Evolutionary conservation across 306 rosid genomes (phyloP), one percentile per base, ranked within the genome.

Genomic region (Betula pendula): DNA sequence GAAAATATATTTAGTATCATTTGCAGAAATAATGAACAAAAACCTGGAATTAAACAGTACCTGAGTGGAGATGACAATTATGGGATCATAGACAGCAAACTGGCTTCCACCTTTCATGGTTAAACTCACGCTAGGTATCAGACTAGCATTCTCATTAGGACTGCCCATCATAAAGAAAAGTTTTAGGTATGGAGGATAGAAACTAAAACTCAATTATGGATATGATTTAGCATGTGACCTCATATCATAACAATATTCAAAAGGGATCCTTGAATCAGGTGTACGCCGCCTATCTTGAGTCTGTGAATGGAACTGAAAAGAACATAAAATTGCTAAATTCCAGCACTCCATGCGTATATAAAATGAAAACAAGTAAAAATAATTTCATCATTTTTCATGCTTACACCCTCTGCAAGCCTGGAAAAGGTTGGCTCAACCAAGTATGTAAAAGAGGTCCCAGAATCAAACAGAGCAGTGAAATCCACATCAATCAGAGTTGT

Each of bases 401-500:
- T 90, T 87, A 92, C 98, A 71, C 89, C 89, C 75, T 81, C 74
- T 67, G 92, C 79, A 75, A 94, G 86, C 73, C 74, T 88, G 42
- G 84, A 70, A 83, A 90, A 92, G 68, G 80, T 74, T 77, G 98
- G 97, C 72, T 92, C 96, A 76, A 83, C 87, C 90, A 94, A 77
- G 83, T 92, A 92, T 27, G 97, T 90, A 78, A 94, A 94, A 70
- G 96, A 94, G 79, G 98, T 92, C 70, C 98, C 97, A 51, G 97
- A 89, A 81, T 94, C 97, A 81, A 94, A 92, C 77, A 94, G 94
- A 10, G 95, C 95, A 27, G 89, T 77, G 60, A 89, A 85, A 76
- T 90, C 95, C 70, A 43, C 84, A 31, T 92, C 93, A 68, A 92
- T 76, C 69, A 88, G 83, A 76, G 84, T 85, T 75, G 88, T 88